Percentiles rank a stretch among this genome's conserved stretches.
Conservation (phyloP, 495 filamentous ascomycete genomes). For the Arthonia radiata region DNA sequence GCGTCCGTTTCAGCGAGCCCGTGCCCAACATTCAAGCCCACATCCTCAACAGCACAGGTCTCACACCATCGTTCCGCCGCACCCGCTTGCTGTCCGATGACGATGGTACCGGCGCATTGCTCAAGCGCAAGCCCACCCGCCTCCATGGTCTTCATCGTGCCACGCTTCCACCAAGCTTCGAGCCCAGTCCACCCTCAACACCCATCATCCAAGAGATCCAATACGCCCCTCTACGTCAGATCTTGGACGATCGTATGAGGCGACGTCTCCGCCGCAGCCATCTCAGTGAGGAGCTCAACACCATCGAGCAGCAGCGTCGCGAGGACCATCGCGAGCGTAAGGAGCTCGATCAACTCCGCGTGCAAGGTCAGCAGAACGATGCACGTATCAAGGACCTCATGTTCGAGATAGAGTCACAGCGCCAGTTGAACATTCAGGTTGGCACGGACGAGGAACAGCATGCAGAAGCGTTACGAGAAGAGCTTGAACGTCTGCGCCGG, state of each 20-base stretch:
- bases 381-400: neutral
- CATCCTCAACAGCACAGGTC: constrained; percentile 26
- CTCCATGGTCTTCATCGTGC: too few species aligned
- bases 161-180: too few species aligned
- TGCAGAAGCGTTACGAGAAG: constrained; percentile 1
- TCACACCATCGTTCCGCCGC: constrained; percentile 41
- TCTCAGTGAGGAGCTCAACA: constrained; percentile 51
- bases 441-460: constrained; percentile 4
- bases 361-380: neutral
- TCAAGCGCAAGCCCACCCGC: too few species aligned
- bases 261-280: constrained; percentile 45
- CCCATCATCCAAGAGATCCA: constrained; percentile 8
- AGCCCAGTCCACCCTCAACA: constrained; percentile 1
- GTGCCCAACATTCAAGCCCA: constrained; percentile 21
- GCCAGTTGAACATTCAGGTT: constrained; percentile 9
- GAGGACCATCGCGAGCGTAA: neutral
- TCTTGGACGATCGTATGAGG: constrained; percentile 44
- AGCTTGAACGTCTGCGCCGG: constrained; percentile 5
- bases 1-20: constrained; percentile 50
- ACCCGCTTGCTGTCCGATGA: too few species aligned
- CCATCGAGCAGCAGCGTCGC: constrained; percentile 17
- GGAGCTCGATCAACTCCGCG: neutral
- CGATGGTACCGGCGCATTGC: too few species aligned
- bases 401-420: constrained; percentile 10
- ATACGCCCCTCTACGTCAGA: constrained; percentile 42